phyloP scores from a whole-genome alignment of 1,139 yeast species.

The Debaryomyces psychrophilus region DNA sequence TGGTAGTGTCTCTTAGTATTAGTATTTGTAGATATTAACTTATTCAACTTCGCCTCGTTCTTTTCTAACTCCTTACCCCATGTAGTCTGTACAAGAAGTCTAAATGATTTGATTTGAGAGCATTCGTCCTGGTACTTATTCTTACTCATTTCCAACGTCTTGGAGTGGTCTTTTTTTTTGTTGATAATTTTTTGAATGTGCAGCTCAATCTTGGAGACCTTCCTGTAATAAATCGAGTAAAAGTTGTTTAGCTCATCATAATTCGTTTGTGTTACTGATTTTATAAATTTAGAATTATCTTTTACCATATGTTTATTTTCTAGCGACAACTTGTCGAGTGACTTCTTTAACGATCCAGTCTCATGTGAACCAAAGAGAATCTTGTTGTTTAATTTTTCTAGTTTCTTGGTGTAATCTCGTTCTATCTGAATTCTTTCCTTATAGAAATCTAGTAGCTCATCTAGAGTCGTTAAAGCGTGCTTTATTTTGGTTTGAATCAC shows the following conservation, averaged over 20 bases:
- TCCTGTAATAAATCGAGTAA: constrained; percentile 32
- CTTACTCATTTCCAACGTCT: constrained; percentile 48
- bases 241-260: constrained; percentile 38
- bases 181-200: constrained; percentile 42
- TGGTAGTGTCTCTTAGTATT: constrained; percentile 61
- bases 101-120: constrained; percentile 57
- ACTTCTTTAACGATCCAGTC: constrained; percentile 57
- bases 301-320: constrained; percentile 51
- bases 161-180: constrained; percentile 30
- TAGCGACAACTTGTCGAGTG: constrained; percentile 59
- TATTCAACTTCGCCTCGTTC: constrained; percentile 62
- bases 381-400: constrained; percentile 53
- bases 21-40: constrained; percentile 52
- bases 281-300: constrained; percentile 36
- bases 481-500: constrained; percentile 36
- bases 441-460: constrained; percentile 49
- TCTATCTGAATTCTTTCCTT: constrained; percentile 62
- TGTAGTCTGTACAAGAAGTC: constrained; percentile 69
- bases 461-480: constrained; percentile 40
- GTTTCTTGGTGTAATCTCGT: constrained; percentile 65
- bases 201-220: constrained; percentile 34
- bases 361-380: constrained; percentile 59
- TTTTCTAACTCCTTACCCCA: constrained; percentile 80
- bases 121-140: constrained; percentile 62
- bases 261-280: constrained; percentile 36